Conservation (phyloP, 768 basidiomycete genomes). For the Lanmaoa rubissima region DNA sequence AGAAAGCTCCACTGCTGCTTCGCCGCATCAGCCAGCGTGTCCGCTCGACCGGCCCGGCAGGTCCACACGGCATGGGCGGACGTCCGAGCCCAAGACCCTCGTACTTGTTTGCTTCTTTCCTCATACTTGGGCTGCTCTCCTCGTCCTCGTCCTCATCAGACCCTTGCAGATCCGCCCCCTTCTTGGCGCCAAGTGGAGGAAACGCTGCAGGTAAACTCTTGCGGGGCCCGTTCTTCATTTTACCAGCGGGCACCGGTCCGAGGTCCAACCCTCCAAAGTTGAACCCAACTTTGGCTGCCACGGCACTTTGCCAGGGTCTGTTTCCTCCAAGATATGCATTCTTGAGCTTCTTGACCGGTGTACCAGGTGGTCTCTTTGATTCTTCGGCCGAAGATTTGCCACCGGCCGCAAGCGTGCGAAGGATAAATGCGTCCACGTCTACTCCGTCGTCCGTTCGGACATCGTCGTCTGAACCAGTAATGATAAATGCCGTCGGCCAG, state of each 20-base stretch:
- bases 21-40: constrained; percentile 68
- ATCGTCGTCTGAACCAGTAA: constrained; percentile 43
- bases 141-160: constrained; percentile 64
- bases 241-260: constrained; percentile 36
- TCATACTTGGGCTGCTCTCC: constrained; percentile 60
- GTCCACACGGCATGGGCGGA: constrained; percentile 37
- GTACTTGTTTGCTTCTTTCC: constrained; percentile 53
- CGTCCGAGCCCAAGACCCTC: constrained; percentile 65
- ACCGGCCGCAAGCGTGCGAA: constrained; percentile 61
- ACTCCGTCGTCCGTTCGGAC: constrained; percentile 28
- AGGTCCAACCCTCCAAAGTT: constrained; percentile 43
- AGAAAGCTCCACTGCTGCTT: constrained; percentile 80
- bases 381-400: constrained; percentile 45
- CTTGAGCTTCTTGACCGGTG: constrained; percentile 76
- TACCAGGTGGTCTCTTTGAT: constrained; percentile 69
- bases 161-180: constrained; percentile 30
- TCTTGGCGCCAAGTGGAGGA: constrained; percentile 40
- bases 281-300: constrained; percentile 62
- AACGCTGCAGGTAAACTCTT: constrained; percentile 79
- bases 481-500: constrained; percentile 54
- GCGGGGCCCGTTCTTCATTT: constrained; percentile 52
- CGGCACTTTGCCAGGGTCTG: constrained; percentile 80
- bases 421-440: constrained; percentile 69
- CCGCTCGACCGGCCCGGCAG: constrained; percentile 37
- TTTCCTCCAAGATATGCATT: constrained; percentile 54